Evolutionary conservation across 2,329 filamentous ascomycete genomes (phyloP), one percentile per base, ranked within the genome.

Genomic region (Alternaria viburni): DNA sequence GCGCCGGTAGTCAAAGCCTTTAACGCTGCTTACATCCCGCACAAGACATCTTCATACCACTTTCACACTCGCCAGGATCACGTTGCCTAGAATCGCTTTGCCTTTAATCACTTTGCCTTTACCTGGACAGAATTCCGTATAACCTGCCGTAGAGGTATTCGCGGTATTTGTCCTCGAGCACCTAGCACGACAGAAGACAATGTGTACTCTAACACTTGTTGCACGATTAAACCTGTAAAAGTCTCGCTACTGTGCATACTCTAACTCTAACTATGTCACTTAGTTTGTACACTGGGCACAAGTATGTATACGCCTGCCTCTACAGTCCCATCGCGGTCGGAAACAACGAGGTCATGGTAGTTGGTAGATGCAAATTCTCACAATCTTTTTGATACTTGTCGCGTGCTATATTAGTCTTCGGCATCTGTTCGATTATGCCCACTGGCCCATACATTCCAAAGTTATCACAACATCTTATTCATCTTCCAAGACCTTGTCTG

Each of bases 181-280:
- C 10, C 1, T 1, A 3, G 8, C 8, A 17, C 4, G 15, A 41
- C 1, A 41, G 36, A 17, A 41, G 36, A 17, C 2, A 0, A 41
- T 17, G n/a, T 17, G 17, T 6, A 11, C 36, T 41, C 1, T 2
- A 41, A 17, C 8, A 41, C 36, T 41, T 0, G 36, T 41, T 0
- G 36, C 11, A 17, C 9, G 0, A 11, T 17, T 41, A 0, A 41
- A 17, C 1, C 9, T 0, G 5, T 6, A 41, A 3, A 6, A 1
- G 0, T 41, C n/a, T 41, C 1, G 1, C n/a, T 41, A 3, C 2
- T 5, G 2, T 41, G 36, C 15, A 1, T 41, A 0, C 36, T 41
- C 11, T 2, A 6, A 17, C 15, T 41, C 36, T 17, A 0, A 10
- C 1, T 0, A 11, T 41, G 8, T 5, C 0, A 17, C n/a, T 41